A percentile compares a stretch with the other conserved stretches of the same genome.
Conservation (phyloP, 2,329 filamentous ascomycete species). For the Neophaeococcomyces aloes region DNA sequence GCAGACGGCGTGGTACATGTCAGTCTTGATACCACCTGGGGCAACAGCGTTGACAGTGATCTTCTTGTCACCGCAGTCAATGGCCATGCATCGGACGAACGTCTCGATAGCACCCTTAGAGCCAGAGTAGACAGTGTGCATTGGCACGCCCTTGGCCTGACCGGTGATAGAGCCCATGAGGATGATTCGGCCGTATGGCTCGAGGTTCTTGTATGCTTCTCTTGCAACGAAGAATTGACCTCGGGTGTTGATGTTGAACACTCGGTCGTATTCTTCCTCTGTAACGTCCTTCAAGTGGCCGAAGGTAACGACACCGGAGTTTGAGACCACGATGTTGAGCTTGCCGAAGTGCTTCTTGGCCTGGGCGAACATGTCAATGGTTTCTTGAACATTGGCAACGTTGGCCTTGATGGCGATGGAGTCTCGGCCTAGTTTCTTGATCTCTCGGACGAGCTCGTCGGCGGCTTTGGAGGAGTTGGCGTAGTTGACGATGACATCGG, state of each 20-base stretch:
- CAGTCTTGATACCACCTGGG: conserved; percentile 56
- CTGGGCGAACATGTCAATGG: conserved; percentile 51
- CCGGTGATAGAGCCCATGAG: conserved; percentile 60
- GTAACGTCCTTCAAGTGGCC: conserved; percentile 58
- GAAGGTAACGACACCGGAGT: conserved; percentile 52
- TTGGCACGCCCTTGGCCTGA: conserved; percentile 56
- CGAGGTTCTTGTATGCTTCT: conserved; percentile 60
- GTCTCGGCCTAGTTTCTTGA: conserved; percentile 54
- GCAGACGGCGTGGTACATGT: conserved; percentile 49
- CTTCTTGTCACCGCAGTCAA: conserved; percentile 56
- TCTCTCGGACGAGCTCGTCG: conserved; percentile 54
- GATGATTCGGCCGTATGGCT: conserved; percentile 60
- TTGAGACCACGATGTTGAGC: conserved; percentile 54
- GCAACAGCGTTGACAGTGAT: conserved; percentile 60
- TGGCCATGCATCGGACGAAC: conserved; percentile 64
- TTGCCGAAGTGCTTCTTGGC: conserved; percentile 54
- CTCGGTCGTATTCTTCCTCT: conserved; percentile 61
- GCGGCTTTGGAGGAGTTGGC: conserved; percentile 54
- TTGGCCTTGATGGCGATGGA: conserved; percentile 58
- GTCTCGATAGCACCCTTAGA: conserved; percentile 68
- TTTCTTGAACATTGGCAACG: conserved; percentile 54
- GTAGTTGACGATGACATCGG: conserved; percentile 33
- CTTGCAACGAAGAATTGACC: conserved; percentile 71
- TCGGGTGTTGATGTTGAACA: conserved; percentile 57
- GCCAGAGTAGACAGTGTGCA: conserved; percentile 63